These are phyloP conservation scores for Ustilago curta DNA, from an alignment of 1,284 basidiomycete genomes.

Conservation along the genomic window DNA sequence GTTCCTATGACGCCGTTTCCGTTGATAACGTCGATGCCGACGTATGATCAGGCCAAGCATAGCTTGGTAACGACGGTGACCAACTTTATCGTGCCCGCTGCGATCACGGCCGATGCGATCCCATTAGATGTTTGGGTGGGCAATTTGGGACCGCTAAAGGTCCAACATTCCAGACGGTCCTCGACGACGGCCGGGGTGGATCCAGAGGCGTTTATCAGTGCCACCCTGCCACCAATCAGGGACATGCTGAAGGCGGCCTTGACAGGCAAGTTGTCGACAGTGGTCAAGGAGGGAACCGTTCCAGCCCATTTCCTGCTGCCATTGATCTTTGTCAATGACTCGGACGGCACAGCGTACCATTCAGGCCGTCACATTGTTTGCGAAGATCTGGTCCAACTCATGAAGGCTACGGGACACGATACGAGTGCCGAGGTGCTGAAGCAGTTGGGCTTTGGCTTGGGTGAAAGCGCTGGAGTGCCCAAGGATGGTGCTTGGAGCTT, in stretches of 20 bases:
- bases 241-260: constrained; percentile 39
- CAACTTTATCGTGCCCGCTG: constrained; percentile 46
- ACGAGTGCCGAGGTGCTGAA: constrained; percentile 51
- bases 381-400: constrained; percentile 58
- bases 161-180: constrained; percentile 25
- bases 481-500: constrained; percentile 54
- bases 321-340: constrained; percentile 63
- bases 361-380: constrained; percentile 58
- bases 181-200: constrained; percentile 7
- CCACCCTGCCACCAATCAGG: constrained; percentile 48
- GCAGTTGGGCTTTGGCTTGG: constrained; percentile 55
- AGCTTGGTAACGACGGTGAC: constrained; percentile 81
- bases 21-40: constrained; percentile 82
- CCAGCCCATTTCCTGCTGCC: constrained; percentile 55
- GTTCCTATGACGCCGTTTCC: constrained; percentile 82
- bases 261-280: constrained; percentile 4
- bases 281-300: not conserved
- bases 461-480: constrained; percentile 40
- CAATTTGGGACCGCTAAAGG: constrained; percentile 79
- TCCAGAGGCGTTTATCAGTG: constrained; percentile 48
- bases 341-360: constrained; percentile 63
- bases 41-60: constrained; percentile 79
- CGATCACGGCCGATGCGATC: constrained; percentile 71
- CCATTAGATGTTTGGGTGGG: constrained; percentile 89
- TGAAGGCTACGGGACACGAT: constrained; percentile 55